These are phyloP conservation scores for Leptosphaerulina australis DNA, from an alignment of 2,329 filamentous ascomycete species.

Conservation along the genomic window DNA sequence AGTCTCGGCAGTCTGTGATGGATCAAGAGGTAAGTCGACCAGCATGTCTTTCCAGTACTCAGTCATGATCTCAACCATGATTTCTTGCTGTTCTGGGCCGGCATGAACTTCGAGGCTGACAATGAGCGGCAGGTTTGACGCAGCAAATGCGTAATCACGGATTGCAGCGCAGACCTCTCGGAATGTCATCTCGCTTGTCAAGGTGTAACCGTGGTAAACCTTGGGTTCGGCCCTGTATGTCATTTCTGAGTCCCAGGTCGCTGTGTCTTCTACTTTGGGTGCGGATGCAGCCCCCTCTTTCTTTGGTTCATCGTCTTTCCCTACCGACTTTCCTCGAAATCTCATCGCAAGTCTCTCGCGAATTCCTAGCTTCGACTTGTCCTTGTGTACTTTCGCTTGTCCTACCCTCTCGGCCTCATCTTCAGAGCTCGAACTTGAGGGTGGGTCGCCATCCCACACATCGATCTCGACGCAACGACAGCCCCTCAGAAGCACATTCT, in stretches of 20 bases:
- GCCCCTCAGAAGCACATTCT: constrained; percentile 72
- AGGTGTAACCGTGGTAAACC: constrained; percentile 82
- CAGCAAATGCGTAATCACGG: constrained; percentile 75
- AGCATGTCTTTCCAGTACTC: constrained; percentile 81
- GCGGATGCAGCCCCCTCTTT: constrained; percentile 9
- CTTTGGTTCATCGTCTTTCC: constrained; percentile 28
- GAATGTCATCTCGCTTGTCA: constrained; percentile 86
- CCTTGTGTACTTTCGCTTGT: constrained; percentile 29
- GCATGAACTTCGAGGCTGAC: constrained; percentile 93
- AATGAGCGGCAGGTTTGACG: constrained; percentile 78
- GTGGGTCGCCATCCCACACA: constrained; percentile 78
- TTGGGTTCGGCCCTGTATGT: constrained; percentile 66
- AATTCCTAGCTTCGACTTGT: constrained; percentile 37
- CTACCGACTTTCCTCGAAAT: constrained; percentile 39
- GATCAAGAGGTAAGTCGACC: constrained; percentile 62
- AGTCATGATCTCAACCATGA: constrained; percentile 93
- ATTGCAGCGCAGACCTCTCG: constrained; percentile 84
- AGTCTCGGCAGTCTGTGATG: constrained; percentile 48
- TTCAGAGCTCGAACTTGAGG: constrained; percentile 49
- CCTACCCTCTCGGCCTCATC: constrained; percentile 33
- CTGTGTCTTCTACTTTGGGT: constrained; percentile 22
- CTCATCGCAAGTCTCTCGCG: constrained; percentile 46
- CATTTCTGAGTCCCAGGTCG: constrained; percentile 39
- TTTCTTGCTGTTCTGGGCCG: constrained; percentile 78
- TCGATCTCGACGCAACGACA: constrained; percentile 95